Evolutionary conservation across 768 basidiomycete genomes (phyloP).

Genomic region (Suillus occidentalis): DNA sequence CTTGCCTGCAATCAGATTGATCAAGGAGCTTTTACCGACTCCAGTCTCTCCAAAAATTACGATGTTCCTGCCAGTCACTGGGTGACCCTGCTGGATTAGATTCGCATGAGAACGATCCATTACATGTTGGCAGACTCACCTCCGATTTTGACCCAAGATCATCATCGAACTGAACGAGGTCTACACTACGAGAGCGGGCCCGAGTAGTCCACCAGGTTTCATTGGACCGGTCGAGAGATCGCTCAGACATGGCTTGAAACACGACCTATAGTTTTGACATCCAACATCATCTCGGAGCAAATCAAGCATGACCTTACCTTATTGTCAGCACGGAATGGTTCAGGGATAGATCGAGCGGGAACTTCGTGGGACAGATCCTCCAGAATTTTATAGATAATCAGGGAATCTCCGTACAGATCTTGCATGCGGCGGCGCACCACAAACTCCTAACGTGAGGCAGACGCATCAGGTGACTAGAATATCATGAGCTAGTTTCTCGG

Average conservation of each 20-base stretch:
- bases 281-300: background rate
- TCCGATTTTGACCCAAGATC: background rate
- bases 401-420: constrained; percentile 1
- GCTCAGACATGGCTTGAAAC: background rate
- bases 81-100: background rate
- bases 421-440: background rate
- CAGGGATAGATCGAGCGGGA: background rate
- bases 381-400: background rate
- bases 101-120: background rate
- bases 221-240: background rate
- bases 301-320: background rate
- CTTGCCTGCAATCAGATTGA: constrained; percentile 39
- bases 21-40: constrained; percentile 42
- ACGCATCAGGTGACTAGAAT: background rate
- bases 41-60: constrained; percentile 47
- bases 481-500: background rate
- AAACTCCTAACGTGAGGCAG: background rate
- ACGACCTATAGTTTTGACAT: background rate
- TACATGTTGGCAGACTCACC: background rate
- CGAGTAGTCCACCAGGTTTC: background rate
- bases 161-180: background rate
- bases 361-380: background rate
- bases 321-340: background rate
- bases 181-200: background rate
- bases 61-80: constrained; percentile 27